Evolutionary conservation across 2,329 filamentous ascomycete genomes (phyloP).

Genomic region (Pyrenochaeta sp.): DNA sequence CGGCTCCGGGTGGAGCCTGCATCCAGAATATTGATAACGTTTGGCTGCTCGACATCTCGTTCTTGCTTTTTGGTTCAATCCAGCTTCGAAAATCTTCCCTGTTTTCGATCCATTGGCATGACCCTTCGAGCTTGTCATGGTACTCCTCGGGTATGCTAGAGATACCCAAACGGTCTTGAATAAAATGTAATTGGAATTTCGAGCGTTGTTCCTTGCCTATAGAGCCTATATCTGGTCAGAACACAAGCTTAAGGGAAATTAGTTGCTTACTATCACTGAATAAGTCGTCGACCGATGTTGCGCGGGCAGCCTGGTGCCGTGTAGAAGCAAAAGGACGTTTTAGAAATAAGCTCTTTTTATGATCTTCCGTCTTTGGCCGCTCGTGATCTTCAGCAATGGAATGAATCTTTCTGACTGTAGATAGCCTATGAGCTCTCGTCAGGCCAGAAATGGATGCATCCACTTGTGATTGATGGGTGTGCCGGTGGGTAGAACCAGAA

Average conservation of each 20-base stretch:
- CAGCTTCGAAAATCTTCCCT: constrained; percentile 1
- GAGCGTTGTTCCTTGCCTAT: background rate
- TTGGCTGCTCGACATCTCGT: background rate
- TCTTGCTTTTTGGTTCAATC: background rate
- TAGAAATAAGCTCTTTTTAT: background rate
- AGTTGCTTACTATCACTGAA: background rate
- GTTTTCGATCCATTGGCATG: constrained; percentile 2
- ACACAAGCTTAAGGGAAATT: background rate
- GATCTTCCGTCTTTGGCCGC: background rate
- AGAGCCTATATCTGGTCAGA: background rate
- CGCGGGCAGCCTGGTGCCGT: background rate
- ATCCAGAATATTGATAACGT: constrained; percentile 2
- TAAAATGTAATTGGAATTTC: background rate
- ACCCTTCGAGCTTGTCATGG: constrained; percentile 2
- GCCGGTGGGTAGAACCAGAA: background rate
- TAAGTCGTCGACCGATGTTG: background rate
- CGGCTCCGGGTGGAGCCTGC: constrained; percentile 3
- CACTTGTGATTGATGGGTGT: background rate
- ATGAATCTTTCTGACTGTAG: background rate
- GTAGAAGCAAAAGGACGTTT: background rate
- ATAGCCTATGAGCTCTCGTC: background rate
- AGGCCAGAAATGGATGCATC: background rate
- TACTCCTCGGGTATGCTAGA: background rate
- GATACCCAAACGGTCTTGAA: background rate
- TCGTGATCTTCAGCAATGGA: background rate